phyloP scores from a whole-genome alignment of 345 rosid genomes.

The Ceriops zippeliana region DNA sequence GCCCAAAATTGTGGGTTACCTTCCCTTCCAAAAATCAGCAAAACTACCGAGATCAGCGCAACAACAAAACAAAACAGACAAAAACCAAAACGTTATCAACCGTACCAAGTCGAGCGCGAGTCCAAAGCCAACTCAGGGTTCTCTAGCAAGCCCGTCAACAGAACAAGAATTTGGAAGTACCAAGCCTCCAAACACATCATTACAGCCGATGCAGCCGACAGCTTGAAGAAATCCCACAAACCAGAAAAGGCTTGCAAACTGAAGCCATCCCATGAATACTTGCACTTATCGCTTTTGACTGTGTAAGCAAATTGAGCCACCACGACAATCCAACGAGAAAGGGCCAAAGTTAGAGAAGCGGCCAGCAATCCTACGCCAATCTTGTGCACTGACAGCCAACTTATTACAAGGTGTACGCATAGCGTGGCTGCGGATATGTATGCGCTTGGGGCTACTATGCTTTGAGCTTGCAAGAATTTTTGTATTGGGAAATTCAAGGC shows the following conservation, averaged over 20 bases:
- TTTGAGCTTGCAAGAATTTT: slow-evolving; percentile 1
- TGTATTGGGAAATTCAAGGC: background rate
- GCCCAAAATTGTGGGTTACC: too few species aligned
- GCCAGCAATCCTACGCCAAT: slow-evolving; percentile 35
- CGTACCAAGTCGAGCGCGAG: slow-evolving; percentile 50
- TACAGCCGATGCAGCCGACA: slow-evolving; percentile 59
- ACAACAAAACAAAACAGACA: too few species aligned
- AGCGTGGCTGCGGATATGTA: background rate
- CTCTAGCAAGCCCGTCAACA: slow-evolving; percentile 52
- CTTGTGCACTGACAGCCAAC: background rate
- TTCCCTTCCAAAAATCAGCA: too few species aligned
- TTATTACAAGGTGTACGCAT: background rate
- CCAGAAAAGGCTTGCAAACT: slow-evolving; percentile 45
- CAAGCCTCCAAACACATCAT: slow-evolving; percentile 63
- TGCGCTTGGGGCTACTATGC: background rate
- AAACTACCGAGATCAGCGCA: too few species aligned
- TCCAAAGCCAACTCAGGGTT: slow-evolving; percentile 56
- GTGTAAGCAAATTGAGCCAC: slow-evolving; percentile 51
- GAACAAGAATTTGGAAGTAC: slow-evolving; percentile 56
- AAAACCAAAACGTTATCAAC: too few species aligned
- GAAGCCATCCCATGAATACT: slow-evolving; percentile 47
- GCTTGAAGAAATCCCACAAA: slow-evolving; percentile 40
- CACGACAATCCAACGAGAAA: slow-evolving; percentile 58
- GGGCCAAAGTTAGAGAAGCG: slow-evolving; percentile 47
- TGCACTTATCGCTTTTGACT: slow-evolving; percentile 39